Evolutionary conservation across 257 asterid genomes (phyloP), one percentile per base, ranked within the genome.

Genomic region (Henckelia pumila): DNA sequence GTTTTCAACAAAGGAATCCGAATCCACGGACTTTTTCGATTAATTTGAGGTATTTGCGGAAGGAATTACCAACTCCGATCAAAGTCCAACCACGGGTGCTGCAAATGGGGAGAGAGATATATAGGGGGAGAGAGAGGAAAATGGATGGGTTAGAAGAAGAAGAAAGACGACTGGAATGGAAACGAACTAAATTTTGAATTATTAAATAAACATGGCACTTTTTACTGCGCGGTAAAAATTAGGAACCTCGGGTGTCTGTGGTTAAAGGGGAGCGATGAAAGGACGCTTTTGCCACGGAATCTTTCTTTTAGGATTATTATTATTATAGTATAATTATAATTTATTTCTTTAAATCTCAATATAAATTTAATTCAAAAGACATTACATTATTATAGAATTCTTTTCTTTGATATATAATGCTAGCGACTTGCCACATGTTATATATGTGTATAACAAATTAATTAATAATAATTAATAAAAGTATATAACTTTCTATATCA

Each of bases 11-110:
- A 9, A 10, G 69, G 61, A 40, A 63, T 69, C 62, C 76, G 64
- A 76, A 73, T 66, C 69, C 14, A 17, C 32, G 1, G 50, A 63
- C 64, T 49, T 16, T 26, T 59, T 67, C 78, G 71, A 79, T 75
- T 74, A 76, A 74, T 61, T 60, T 19, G 60, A 23, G 53, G 50
- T 14, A 35, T 35, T 11, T 10, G 0, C 0, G 7, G 20, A 63
- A 35, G 53, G 2, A 47, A 16, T 47, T 1, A 14, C 20, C 19
- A 47, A 47, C 53, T 47, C 20, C 8, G 20, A 47, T 14, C 53
- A 47, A 16, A 47, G 20, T 47, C 16, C 20, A 2, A 63, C 26
- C 56, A 28, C 57, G n/a, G 26, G n/a, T 22, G 14, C 67, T 63
- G 23, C 56, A 29, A 49, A 37, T 26, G 14, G 37, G 64, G 37